Evolutionary conservation across 441 rosid species (phyloP).

Genomic region (Jatropha podagrica): DNA sequence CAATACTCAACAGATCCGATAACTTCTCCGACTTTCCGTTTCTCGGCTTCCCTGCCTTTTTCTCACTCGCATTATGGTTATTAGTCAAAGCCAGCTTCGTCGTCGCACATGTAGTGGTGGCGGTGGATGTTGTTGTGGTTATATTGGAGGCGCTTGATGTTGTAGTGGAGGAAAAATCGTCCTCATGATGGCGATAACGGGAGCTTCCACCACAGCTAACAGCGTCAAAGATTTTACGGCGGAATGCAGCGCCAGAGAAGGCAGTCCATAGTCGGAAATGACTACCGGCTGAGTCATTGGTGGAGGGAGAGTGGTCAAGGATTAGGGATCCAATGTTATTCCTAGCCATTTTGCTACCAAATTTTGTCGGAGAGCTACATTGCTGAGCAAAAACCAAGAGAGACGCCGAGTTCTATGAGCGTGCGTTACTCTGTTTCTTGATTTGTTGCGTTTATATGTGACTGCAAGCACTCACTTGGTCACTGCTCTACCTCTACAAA

Average conservation of each 20-base stretch:
- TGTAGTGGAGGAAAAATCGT: constrained; percentile 17
- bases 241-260: constrained; percentile 66
- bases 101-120: neutral
- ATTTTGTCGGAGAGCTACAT: constrained; percentile 23
- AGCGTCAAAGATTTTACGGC: constrained; percentile 65
- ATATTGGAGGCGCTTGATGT: constrained; percentile 12
- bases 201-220: constrained; percentile 82
- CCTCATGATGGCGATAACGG: constrained; percentile 44
- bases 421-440: neutral
- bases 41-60: constrained; percentile 8
- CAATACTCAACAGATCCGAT: constrained; percentile 68
- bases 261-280: constrained; percentile 60
- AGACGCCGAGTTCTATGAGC: neutral
- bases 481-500: neutral
- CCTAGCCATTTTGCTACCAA: constrained; percentile 47
- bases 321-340: constrained; percentile 67
- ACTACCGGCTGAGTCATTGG: constrained; percentile 26
- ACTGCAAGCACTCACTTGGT: neutral
- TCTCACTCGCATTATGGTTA: neutral
- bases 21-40: constrained; percentile 70
- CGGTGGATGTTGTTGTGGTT: constrained; percentile 27
- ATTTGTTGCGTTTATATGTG: neutral
- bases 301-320: constrained; percentile 48
- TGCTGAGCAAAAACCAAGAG: neutral
- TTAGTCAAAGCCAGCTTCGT: constrained; percentile 16